Percentiles rank a stretch among this genome's conserved stretches.
Conservation (phyloP, 2,329 filamentous ascomycete genomes). For the Fusarium graminum region DNA sequence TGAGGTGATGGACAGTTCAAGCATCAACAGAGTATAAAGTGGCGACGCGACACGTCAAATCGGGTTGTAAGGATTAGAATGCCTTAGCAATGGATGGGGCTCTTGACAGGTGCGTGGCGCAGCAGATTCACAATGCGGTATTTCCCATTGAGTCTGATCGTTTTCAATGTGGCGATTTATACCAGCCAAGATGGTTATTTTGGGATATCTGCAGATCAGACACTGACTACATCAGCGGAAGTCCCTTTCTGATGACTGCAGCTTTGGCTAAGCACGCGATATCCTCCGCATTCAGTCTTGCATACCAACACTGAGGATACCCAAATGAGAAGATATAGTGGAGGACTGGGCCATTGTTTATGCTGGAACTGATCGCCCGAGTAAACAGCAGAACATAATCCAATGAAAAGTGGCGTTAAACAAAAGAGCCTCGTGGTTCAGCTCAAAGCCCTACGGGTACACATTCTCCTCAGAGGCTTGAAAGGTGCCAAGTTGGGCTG, state of each 20-base stretch:
- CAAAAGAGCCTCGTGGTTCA: conserved; percentile 14
- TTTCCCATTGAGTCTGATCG: conserved; percentile 10
- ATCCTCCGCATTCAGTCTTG: neutral
- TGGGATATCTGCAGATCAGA: conserved; percentile 37
- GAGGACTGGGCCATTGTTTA: conserved; percentile 15
- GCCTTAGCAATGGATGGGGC: conserved; percentile 10
- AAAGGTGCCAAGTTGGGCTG: conserved; percentile 31
- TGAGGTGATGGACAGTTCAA: neutral
- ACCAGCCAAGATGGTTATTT: conserved; percentile 25
- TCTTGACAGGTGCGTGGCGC: conserved; percentile 32
- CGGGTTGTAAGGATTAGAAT: conserved; percentile 6
- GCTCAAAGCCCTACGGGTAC: conserved; percentile 4
- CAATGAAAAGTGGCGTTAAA: neutral
- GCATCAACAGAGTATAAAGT: neutral
- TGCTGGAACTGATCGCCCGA: neutral
- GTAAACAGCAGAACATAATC: conserved; percentile 3
- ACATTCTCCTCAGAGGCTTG: conserved; percentile 32
- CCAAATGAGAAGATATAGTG: neutral
- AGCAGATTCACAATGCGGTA: conserved; percentile 27
- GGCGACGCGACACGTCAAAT: conserved; percentile 14
- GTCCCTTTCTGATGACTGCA: conserved; percentile 12
- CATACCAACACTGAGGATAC: too few relatives aligned
- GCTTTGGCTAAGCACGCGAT: conserved; percentile 5
- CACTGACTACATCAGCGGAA: conserved; percentile 17
- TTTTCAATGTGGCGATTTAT: conserved; percentile 23